Evolutionary conservation across 2,329 filamentous ascomycete genomes (phyloP), one percentile per base, ranked within the genome.

Genomic region (Venturia carpophila): DNA sequence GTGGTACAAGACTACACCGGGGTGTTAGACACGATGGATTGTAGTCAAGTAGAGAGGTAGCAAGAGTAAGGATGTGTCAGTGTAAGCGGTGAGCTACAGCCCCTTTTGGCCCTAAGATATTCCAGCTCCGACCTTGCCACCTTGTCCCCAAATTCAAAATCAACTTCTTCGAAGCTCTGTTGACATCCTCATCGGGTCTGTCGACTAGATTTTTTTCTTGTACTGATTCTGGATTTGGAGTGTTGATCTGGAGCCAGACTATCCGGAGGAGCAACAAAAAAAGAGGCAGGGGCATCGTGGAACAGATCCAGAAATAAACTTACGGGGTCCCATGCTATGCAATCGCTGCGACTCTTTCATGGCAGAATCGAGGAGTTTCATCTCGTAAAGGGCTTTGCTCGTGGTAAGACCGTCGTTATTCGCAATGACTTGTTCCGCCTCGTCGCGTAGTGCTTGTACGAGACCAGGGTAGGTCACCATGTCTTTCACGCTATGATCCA

Each of bases 341-440:
- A 56, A 13, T 67, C 66, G 41, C 39, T 58, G 52, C 3, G 52
- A 62, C 39, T 43, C 41, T 62, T 47, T 62, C 41, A 68, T 68
- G 0, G 67, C n/a, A 0, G 69, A 65, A 49, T 66, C 52, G 15
- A 71, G 56, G 10, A 56, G 65, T 1, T 64, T 64, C 0, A 76
- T 67, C 27, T 75, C 70, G 58, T 73, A 67, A 30, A 68, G 70
- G 65, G 77, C 73, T 6, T 73, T 69, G 27, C 75, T 75, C 60
- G 74, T 67, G 21, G 75, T 70, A 60, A 71, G 17, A 5, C 52
- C 52, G 5, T n/a, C 9, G 30, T 37, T 13, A 21, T 9, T 34
- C 7, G 30, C 30, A 3, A 58, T 30, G 17, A 37, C 52, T n/a
- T 19, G 9, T 37, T 58, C 52, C 1, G 3, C 10, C 37, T 58